Conservation (phyloP, 2,329 filamentous ascomycete genomes). For the Erysiphe pulchra region DNA sequence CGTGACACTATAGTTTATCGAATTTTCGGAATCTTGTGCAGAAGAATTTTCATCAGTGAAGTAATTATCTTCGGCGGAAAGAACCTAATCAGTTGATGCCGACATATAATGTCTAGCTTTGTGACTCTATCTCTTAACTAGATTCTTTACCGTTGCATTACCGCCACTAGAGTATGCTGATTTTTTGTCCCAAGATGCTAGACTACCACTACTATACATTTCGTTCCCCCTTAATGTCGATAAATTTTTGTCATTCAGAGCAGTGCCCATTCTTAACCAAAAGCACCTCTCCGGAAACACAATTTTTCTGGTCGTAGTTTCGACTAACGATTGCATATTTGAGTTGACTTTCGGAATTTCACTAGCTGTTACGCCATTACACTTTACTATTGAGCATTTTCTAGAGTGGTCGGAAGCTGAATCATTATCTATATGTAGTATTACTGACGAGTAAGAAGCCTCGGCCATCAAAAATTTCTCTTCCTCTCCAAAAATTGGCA, state of each 20-base stretch:
- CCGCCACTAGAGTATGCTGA: not conserved
- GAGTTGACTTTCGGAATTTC: not conserved
- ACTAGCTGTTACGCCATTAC: not conserved
- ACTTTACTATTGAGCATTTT: not conserved
- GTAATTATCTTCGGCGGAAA: not conserved
- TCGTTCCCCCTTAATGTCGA: not conserved
- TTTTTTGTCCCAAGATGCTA: not conserved
- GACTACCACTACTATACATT: not conserved
- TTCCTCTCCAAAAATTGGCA: not conserved
- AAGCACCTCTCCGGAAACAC: not conserved
- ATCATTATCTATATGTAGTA: not conserved
- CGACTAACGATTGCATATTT: not conserved
- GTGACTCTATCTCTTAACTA: not conserved
- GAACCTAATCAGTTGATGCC: not conserved
- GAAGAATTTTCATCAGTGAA: slow-evolving; percentile 31
- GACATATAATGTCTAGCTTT: not conserved
- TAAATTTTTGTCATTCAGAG: not conserved
- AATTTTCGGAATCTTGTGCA: no score
- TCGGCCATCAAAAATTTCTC: not conserved
- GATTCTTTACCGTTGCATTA: not conserved
- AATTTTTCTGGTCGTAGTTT: not conserved
- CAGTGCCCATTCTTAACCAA: not conserved
- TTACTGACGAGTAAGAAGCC: not conserved
- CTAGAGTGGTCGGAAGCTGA: not conserved
- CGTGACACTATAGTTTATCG: no score